Percentiles rank a stretch among this genome's conserved stretches.
These are phyloP conservation scores for Mycena kentingensis DNA, from an alignment of 768 basidiomycete species.

Conservation along the genomic window DNA sequence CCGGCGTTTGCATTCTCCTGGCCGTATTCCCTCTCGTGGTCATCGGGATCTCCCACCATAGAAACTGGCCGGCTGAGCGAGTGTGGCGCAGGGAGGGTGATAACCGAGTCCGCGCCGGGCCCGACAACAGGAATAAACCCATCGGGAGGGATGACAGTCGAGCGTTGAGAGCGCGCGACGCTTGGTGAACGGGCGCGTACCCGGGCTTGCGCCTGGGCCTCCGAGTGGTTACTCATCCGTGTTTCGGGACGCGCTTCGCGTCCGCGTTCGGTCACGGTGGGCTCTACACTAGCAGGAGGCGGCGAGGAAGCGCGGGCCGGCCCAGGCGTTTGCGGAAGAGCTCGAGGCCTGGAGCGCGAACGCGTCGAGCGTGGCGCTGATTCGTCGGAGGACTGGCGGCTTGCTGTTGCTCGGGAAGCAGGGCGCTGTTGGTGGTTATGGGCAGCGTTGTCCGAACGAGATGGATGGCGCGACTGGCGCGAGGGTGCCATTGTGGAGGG, in stretches of 20 bases:
- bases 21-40: background rate
- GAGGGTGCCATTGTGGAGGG: no score
- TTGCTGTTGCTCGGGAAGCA: background rate
- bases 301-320: background rate
- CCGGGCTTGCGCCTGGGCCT: background rate
- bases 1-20: conserved; percentile 7
- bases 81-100: conserved; percentile 54
- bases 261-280: background rate
- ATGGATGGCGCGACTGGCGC: background rate
- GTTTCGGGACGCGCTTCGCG: background rate
- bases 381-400: background rate
- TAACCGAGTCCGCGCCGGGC: conserved; percentile 36
- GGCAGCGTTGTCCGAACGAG: background rate
- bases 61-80: conserved; percentile 37
- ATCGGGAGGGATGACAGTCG: conserved; percentile 45
- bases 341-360: background rate
- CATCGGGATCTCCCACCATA: conserved; percentile 8
- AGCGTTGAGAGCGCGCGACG: conserved; percentile 23
- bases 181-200: background rate
- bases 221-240: background rate
- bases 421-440: background rate
- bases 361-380: background rate
- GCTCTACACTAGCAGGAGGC: background rate
- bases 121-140: conserved; percentile 48
- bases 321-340: background rate